Conservation (phyloP, 2,329 filamentous ascomycete species). For the Xylariaceae sp. region DNA sequence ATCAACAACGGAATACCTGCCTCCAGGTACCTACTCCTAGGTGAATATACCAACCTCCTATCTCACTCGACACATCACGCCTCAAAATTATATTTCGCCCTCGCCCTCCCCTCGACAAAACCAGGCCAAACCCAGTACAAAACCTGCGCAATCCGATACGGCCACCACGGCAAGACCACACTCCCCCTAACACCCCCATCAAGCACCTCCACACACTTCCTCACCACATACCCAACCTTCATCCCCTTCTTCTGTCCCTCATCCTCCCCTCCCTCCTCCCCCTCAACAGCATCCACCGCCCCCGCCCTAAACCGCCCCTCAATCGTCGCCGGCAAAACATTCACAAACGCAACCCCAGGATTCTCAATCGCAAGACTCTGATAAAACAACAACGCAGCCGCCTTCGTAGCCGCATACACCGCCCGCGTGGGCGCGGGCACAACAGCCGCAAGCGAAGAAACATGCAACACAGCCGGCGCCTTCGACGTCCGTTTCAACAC, state of each 20-base stretch:
- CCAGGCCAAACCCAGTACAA: slow-evolving; percentile 32
- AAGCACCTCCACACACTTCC: slow-evolving; percentile 28
- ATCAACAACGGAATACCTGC: too few relatives aligned
- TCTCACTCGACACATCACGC: background rate
- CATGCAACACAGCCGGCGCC: slow-evolving; percentile 27
- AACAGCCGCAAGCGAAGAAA: slow-evolving; percentile 30
- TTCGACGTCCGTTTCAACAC: slow-evolving; percentile 30
- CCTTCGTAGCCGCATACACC: slow-evolving; percentile 33
- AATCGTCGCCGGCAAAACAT: slow-evolving; percentile 32
- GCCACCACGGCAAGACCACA: slow-evolving; percentile 31
- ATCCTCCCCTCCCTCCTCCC: slow-evolving; percentile 29
- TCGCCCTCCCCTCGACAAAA: slow-evolving; percentile 28
- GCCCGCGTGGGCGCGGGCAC: slow-evolving; percentile 33
- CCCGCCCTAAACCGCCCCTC: slow-evolving; percentile 34
- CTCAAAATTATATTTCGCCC: slow-evolving; percentile 32
- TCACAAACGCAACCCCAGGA: slow-evolving; percentile 30
- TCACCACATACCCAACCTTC: slow-evolving; percentile 30
- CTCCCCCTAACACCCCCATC: slow-evolving; percentile 26
- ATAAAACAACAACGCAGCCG: slow-evolving; percentile 31
- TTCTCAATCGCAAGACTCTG: slow-evolving; percentile 35
- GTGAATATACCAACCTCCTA: too few relatives aligned
- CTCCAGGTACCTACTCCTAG: too few relatives aligned
- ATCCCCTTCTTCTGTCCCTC: slow-evolving; percentile 31
- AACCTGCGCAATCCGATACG: slow-evolving; percentile 29
- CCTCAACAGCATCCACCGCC: slow-evolving; percentile 31